These are phyloP conservation scores for Larix kaempferi DNA, from an alignment of 75 land plant species.

Conservation along the genomic window DNA sequence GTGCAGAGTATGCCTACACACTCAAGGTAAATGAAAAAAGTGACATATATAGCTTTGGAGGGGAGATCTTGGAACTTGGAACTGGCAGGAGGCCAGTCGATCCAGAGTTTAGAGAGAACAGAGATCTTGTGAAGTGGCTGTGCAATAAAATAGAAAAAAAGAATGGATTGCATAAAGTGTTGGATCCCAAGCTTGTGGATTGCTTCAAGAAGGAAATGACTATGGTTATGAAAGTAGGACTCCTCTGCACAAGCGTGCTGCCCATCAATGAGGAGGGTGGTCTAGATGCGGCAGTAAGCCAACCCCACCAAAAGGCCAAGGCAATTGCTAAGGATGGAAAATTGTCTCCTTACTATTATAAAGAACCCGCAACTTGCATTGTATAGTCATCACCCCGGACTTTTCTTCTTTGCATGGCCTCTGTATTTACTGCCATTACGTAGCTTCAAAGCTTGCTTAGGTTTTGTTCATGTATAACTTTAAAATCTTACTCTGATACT, in stretches of 20 bases:
- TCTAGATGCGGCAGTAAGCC: slow-evolving; percentile 63
- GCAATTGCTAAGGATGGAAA: not conserved
- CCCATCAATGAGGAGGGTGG: slow-evolving; percentile 81
- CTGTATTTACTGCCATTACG: too few species aligned
- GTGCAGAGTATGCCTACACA: slow-evolving; percentile 67
- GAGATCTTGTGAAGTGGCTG: slow-evolving; percentile 25
- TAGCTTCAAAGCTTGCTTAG: too few species aligned
- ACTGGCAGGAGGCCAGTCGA: slow-evolving; percentile 79
- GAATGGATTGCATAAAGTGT: slow-evolving; percentile 44
- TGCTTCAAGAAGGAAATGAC: slow-evolving; percentile 56
- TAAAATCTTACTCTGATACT: too few species aligned
- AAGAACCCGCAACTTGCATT: too few species aligned
- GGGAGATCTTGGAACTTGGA: slow-evolving; percentile 56
- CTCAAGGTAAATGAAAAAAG: slow-evolving; percentile 69
- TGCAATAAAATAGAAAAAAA: slow-evolving; percentile 25
- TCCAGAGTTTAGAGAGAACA: slow-evolving; percentile 19
- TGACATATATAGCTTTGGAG: slow-evolving; percentile 74
- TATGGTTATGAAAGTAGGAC: slow-evolving; percentile 55
- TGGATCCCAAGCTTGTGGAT: slow-evolving; percentile 52
- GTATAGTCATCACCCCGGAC: too few species aligned
- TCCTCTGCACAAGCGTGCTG: slow-evolving; percentile 69
- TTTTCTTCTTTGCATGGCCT: too few species aligned
- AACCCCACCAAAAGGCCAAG: slow-evolving; percentile 17
- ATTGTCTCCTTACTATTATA: too few species aligned
- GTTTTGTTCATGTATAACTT: too few species aligned